Evolutionary conservation across 768 basidiomycete genomes (phyloP).

Genomic region (Tulasnella sp.): DNA sequence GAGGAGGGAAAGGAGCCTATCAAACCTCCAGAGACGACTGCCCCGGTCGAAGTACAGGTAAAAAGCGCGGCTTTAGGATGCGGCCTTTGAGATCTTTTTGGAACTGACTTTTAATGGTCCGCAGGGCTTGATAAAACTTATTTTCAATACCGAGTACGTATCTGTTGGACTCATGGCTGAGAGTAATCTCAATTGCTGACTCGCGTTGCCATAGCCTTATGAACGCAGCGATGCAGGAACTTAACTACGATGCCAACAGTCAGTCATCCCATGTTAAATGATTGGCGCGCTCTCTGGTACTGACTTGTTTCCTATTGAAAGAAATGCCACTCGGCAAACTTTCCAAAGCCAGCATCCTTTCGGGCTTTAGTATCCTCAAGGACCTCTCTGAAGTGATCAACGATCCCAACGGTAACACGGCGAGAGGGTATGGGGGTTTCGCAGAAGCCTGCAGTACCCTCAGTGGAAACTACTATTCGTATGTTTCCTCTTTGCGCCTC

Average conservation of each 20-base stretch:
- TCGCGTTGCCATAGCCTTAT: conserved; percentile 36
- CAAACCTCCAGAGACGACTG: conserved; percentile 38
- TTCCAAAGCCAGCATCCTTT: conserved; percentile 48
- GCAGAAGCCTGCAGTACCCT: conserved; percentile 35
- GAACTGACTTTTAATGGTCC: neutral
- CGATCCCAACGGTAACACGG: conserved; percentile 34
- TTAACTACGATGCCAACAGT: conserved; percentile 59
- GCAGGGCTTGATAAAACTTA: conserved; percentile 17
- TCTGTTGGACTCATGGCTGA: no score
- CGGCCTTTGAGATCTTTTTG: neutral
- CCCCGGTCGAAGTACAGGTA: conserved; percentile 33
- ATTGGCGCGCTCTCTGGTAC: neutral
- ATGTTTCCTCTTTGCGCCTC: conserved; percentile 18
- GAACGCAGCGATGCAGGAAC: conserved; percentile 43
- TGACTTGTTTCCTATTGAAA: neutral
- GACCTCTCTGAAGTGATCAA: conserved; percentile 43
- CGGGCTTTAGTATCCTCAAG: conserved; percentile 50
- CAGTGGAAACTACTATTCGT: conserved; percentile 49
- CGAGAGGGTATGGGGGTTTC: conserved; percentile 32
- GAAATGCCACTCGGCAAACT: conserved; percentile 52
- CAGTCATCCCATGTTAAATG: neutral
- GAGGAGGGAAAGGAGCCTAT: conserved; percentile 28
- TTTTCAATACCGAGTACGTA: conserved; percentile 30
- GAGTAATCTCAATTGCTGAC: no score
- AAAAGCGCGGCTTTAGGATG: neutral